Base-by-base conservation (phyloP, 306 rosid genomes). In the Betula pendula region DNA sequence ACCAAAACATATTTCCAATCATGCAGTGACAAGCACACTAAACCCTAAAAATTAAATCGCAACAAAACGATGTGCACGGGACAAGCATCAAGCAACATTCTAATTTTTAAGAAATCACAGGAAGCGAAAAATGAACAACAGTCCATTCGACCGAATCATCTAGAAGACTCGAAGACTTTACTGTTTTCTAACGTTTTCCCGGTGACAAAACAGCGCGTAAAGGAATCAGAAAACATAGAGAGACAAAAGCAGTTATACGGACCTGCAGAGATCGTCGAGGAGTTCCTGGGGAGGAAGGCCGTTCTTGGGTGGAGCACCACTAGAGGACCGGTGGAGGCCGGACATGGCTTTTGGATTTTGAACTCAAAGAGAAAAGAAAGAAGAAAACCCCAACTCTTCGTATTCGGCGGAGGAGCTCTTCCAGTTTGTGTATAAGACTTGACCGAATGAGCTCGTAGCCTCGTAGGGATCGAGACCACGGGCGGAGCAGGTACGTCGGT, bases 261-360 rank as follows among this genome's bases (percentile, higher is more conserved):
- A 86, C 98, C 98, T 93, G 92, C 98, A 93, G 76, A 93, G 97
- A 88, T 93, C 97, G 63, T 93, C 98, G 15, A 93, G 96, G 75
- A 93, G 98, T 77, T 93, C 98, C 60, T 87, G 88, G 35, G 98
- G 97, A 49, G 97, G 98, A 76, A 89, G 97, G 58, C 96, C 89
- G 78, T 76, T 84, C 88, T 89, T 93, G 13, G 87, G 85, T 1
- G 93, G 83, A 87, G 87, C 79, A 77, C 90, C 79, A 77, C 90
- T 84, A 6, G 93, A 66, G 68, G 96, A 81, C 71, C 91, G 90
- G 71, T 84, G 86, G 69, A 82, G 83, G 58, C 91, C 86, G 45
- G 96, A 84, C 98, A 93, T 93, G 76, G 85, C 75, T 78, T 72
- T 44, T 55, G 42, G 75, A 38, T 40, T 76, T 75, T 20, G 59